Conservation (phyloP, 2,329 filamentous ascomycete species). For the Sclerotiophoma versabilis region DNA sequence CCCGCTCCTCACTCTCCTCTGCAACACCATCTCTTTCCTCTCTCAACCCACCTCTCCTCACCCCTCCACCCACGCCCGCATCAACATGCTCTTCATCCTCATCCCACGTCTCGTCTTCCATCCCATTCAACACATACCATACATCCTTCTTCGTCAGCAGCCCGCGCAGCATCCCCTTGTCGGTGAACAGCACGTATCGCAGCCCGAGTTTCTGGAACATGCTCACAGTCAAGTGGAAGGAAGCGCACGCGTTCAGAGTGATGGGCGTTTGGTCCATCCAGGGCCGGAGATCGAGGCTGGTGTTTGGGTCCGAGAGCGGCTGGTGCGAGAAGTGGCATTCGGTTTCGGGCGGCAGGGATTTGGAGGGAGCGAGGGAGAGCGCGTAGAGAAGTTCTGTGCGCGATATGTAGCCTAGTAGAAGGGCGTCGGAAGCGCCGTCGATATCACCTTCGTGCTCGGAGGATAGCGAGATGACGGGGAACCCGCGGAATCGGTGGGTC, state of each 20-base stretch:
- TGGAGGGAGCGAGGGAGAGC: conserved; percentile 67
- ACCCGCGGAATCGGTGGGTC: conserved; percentile 82
- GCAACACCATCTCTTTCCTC: conserved; percentile 40
- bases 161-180: conserved; percentile 81
- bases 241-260: conserved; percentile 78
- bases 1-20: conserved; percentile 46
- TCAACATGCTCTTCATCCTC: conserved; percentile 52
- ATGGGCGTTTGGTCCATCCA: conserved; percentile 99
- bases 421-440: conserved; percentile 64
- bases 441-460: background rate
- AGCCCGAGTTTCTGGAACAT: conserved; percentile 96
- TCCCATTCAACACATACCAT: conserved; percentile 84
- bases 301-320: conserved; percentile 73
- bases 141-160: conserved; percentile 97
- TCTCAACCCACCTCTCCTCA: conserved; percentile 41
- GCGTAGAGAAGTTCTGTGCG: conserved; percentile 88
- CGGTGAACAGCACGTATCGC: conserved; percentile 86
- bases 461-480: conserved; percentile 72
- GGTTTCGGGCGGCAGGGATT: conserved; percentile 71
- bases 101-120: conserved; percentile 41
- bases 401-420: conserved; percentile 91
- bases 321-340: conserved; percentile 87
- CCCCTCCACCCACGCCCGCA: conserved; percentile 45
- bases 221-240: conserved; percentile 81
- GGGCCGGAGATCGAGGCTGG: conserved; percentile 84